phyloP scores from a whole-genome alignment of 306 rosid genomes.

The Cercis canadensis region DNA sequence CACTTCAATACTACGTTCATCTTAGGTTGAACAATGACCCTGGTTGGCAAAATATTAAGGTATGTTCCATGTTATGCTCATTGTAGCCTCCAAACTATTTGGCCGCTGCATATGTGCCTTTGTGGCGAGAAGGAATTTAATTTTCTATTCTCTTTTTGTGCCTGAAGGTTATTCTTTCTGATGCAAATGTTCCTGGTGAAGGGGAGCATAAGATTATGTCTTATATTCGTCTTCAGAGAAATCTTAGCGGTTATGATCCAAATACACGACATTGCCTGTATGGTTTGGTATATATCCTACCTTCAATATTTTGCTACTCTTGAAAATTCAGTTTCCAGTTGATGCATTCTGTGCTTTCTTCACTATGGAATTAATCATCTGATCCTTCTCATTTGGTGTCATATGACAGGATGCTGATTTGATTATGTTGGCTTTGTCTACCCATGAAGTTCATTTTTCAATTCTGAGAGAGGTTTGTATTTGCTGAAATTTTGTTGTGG shows the following conservation, averaged over 20 bases:
- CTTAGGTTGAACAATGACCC: conserved; percentile 94
- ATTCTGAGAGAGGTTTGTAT: conserved; percentile 92
- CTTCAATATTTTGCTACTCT: conserved; percentile 37
- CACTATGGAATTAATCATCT: conserved; percentile 12
- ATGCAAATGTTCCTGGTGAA: conserved; percentile 99
- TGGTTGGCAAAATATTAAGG: conserved; percentile 95
- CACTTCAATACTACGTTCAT: conserved; percentile 96
- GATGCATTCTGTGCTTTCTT: conserved; percentile 2
- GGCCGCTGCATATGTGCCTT: conserved; percentile 3
- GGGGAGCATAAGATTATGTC: conserved; percentile 99
- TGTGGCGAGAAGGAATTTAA: conserved; percentile 22
- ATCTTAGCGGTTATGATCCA: conserved; percentile 91
- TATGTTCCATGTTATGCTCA: conserved; percentile 25
- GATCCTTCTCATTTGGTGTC: conserved; percentile 34
- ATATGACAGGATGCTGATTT: conserved; percentile 92
- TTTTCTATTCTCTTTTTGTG: neutral
- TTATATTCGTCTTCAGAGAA: conserved; percentile 93
- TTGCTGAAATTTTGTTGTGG: conserved; percentile 11
- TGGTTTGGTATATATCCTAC: conserved; percentile 89
- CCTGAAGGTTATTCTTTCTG: conserved; percentile 91
- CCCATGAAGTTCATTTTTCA: conserved; percentile 97
- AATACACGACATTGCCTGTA: conserved; percentile 97
- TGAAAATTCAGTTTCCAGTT: conserved; percentile 15
- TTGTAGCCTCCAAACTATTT: conserved; percentile 23
- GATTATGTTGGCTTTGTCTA: conserved; percentile 96